Conservation (phyloP, 306 rosid genomes). For the Dryas octopetala region DNA sequence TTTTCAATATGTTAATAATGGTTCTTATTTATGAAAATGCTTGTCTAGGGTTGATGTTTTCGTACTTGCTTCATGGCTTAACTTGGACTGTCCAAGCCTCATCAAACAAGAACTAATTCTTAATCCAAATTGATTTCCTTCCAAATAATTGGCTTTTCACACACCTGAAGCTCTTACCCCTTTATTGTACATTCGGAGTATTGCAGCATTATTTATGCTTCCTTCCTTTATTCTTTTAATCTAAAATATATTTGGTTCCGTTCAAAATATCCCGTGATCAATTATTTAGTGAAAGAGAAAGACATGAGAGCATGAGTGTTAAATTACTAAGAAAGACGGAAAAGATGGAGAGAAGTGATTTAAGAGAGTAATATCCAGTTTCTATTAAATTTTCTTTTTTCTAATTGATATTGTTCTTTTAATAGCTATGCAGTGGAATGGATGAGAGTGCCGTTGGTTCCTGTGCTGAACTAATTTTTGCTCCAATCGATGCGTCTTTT, state of each 20-base stretch:
- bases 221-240: neutral
- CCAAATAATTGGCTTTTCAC: neutral
- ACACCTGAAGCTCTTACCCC: neutral
- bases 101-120: neutral
- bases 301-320: neutral
- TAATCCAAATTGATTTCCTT: neutral
- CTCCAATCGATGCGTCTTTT: conserved; percentile 98
- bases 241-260: neutral
- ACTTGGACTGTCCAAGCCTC: neutral
- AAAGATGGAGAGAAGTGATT: neutral
- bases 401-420: conserved; percentile 11
- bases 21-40: neutral
- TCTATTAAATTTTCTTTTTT: neutral
- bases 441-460: conserved; percentile 97
- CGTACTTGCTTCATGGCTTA: neutral
- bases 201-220: neutral
- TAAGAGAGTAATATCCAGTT: neutral
- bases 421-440: conserved; percentile 97
- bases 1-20: neutral
- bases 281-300: neutral
- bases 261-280: conserved; percentile 1
- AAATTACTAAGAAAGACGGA: neutral
- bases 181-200: neutral
- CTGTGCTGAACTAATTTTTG: conserved; percentile 95
- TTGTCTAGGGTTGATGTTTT: neutral